Conservation (phyloP, 805 yeast genomes). For the Metschnikowia bowlesiae region DNA sequence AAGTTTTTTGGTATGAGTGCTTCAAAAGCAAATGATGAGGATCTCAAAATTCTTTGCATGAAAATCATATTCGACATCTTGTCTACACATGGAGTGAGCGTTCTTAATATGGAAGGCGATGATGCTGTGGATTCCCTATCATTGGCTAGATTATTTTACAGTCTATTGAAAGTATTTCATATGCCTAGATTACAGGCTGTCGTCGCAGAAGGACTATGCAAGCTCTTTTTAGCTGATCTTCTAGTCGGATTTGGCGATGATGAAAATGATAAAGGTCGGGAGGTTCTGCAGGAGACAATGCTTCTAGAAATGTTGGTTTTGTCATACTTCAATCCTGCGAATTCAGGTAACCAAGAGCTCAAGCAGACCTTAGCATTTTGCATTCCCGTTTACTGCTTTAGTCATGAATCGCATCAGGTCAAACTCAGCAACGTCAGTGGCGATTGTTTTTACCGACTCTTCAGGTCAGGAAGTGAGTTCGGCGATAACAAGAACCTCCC, state of each 20-base stretch:
- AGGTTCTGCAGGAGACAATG: conserved; percentile 28
- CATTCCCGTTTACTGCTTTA: conserved; percentile 80
- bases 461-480: conserved; percentile 34
- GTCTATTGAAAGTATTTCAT: conserved; percentile 52
- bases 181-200: conserved; percentile 68
- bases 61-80: conserved; percentile 74
- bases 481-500: conserved; percentile 28
- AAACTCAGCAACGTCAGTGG: conserved; percentile 59
- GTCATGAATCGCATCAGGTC: conserved; percentile 68
- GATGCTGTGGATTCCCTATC: conserved; percentile 63
- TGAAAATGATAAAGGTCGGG: conserved; percentile 16
- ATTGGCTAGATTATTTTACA: conserved; percentile 64
- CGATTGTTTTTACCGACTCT: conserved; percentile 60
- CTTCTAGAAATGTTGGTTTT: conserved; percentile 66
- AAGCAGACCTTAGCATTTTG: conserved; percentile 82
- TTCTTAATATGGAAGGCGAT: conserved; percentile 48
- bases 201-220: conserved; percentile 84
- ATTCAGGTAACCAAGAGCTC: conserved; percentile 58
- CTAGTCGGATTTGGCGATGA: conserved; percentile 45
- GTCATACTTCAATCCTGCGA: conserved; percentile 70
- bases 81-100: conserved; percentile 68
- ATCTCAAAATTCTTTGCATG: conserved; percentile 57
- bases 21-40: conserved; percentile 56
- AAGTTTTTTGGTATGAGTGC: conserved; percentile 66
- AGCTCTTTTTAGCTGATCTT: conserved; percentile 72